phyloP scores from a whole-genome alignment of 768 basidiomycete genomes.

The Tulasnella sp. region DNA sequence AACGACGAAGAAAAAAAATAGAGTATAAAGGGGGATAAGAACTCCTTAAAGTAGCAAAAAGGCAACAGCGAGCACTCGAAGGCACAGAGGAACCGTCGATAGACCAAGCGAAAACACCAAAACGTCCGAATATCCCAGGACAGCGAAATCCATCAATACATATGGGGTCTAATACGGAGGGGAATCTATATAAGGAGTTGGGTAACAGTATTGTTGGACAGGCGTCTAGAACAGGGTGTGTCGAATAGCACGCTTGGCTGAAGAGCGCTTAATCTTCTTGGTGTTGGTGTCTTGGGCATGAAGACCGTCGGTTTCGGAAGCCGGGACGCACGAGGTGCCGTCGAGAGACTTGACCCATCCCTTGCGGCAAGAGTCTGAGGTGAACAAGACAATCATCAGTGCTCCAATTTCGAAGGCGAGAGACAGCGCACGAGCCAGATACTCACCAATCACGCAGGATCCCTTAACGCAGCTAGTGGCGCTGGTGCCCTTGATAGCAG shows the following conservation, averaged over 20 bases:
- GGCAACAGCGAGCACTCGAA: too few relatives aligned
- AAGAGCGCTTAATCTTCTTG: background rate
- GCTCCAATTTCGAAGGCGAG: background rate
- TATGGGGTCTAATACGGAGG: too few relatives aligned
- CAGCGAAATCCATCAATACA: too few relatives aligned
- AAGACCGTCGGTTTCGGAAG: background rate
- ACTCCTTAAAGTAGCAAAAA: too few relatives aligned
- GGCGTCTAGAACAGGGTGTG: background rate
- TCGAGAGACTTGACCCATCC: background rate
- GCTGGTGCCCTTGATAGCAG: conserved; percentile 44
- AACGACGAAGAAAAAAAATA: too few relatives aligned
- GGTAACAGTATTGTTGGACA: too few relatives aligned
- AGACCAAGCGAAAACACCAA: too few relatives aligned
- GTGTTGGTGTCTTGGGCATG: background rate
- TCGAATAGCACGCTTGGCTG: background rate
- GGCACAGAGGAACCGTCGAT: too few relatives aligned
- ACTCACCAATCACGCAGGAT: conserved; percentile 34
- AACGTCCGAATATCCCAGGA: too few relatives aligned
- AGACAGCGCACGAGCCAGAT: background rate
- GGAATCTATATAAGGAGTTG: too few relatives aligned
- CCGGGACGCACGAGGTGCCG: background rate
- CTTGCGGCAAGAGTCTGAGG: background rate
- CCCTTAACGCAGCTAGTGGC: conserved; percentile 41
- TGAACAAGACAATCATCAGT: background rate
- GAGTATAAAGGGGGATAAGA: too few relatives aligned